A percentile compares a stretch with the other conserved stretches of the same genome.
phyloP scores from a whole-genome alignment of 768 basidiomycete species.

The Infundibulicybe gibba region DNA sequence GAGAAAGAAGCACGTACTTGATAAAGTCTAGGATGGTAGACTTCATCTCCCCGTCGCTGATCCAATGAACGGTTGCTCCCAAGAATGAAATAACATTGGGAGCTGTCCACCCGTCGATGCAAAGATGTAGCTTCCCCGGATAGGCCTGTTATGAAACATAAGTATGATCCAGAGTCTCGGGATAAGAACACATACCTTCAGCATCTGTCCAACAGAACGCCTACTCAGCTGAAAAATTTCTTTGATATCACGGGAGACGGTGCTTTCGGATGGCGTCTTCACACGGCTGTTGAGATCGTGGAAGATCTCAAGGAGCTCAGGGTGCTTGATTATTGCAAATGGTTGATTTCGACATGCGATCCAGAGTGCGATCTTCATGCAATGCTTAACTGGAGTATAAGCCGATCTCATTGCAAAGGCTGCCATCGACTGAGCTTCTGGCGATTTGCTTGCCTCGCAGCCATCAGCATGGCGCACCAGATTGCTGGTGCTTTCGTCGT shows the following conservation, averaged over 20 bases:
- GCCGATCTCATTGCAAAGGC: slow-evolving; percentile 10
- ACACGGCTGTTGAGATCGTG: slow-evolving; percentile 5
- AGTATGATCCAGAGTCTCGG: too few relatives aligned
- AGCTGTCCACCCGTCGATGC: slow-evolving; percentile 25
- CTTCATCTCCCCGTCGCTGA: slow-evolving; percentile 12
- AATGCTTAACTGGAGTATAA: slow-evolving; percentile 11
- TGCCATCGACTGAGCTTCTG: slow-evolving; percentile 2
- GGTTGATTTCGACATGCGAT: slow-evolving; percentile 1
- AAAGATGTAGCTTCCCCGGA: slow-evolving; percentile 16
- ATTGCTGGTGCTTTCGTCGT: slow-evolving; percentile 18
- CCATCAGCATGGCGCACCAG: slow-evolving; percentile 9
- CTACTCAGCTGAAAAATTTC: slow-evolving; percentile 3
- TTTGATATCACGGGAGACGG: slow-evolving; percentile 5
- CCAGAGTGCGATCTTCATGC: slow-evolving; percentile 13
- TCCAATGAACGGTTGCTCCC: slow-evolving; percentile 18
- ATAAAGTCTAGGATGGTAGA: slow-evolving; percentile 16
- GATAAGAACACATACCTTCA: slow-evolving; percentile 1
- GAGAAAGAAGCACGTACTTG: slow-evolving; percentile 5
- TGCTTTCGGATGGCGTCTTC: not conserved
- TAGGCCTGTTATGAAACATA: not conserved
- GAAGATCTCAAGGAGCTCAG: slow-evolving; percentile 8
- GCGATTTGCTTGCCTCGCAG: slow-evolving; percentile 8
- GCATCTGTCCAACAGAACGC: not conserved
- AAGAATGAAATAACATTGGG: slow-evolving; percentile 22
- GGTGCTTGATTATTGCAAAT: slow-evolving; percentile 5